phyloP scores from a whole-genome alignment of 768 basidiomycete genomes.

The Suillus alpinus region DNA sequence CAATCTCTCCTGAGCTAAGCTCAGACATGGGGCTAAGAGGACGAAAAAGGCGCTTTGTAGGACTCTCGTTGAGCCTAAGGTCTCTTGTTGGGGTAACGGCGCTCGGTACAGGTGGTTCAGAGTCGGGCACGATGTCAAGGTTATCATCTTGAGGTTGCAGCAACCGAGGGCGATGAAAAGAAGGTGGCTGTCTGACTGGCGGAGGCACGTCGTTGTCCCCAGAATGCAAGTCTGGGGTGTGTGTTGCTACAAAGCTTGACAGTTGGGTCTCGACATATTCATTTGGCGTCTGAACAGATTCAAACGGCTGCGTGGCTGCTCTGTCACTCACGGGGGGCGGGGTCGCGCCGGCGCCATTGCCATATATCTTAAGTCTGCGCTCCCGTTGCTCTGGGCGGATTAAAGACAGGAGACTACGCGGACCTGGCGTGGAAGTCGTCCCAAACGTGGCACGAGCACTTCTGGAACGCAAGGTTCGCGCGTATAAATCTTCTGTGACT shows the following conservation, averaged over 20 bases:
- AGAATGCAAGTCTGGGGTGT: constrained; percentile 4
- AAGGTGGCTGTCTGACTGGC: not conserved
- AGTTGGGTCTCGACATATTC: constrained; percentile 14
- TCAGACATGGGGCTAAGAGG: constrained; percentile 24
- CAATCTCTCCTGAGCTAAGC: constrained; percentile 23
- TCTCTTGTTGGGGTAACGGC: constrained; percentile 9
- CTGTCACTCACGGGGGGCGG: not conserved
- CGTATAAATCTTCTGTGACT: not conserved
- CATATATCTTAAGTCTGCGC: not conserved
- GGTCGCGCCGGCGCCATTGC: not conserved
- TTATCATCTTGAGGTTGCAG: constrained; percentile 20
- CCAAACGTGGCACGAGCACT: not conserved
- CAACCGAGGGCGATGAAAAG: not conserved
- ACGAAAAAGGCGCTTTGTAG: constrained; percentile 13
- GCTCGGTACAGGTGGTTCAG: constrained; percentile 46
- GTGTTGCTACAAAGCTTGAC: constrained; percentile 19
- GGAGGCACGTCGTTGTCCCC: too few species aligned
- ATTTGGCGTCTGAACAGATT: constrained; percentile 12
- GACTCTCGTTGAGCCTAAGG: constrained; percentile 8
- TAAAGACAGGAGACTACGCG: not conserved
- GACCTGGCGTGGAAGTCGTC: not conserved
- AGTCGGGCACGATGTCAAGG: constrained; percentile 61
- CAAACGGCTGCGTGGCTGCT: not conserved
- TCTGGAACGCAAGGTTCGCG: not conserved
- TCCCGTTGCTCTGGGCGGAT: constrained; percentile 3